Base-by-base conservation (phyloP, 345 rosid genomes). In the Rhizophora apiculata region DNA sequence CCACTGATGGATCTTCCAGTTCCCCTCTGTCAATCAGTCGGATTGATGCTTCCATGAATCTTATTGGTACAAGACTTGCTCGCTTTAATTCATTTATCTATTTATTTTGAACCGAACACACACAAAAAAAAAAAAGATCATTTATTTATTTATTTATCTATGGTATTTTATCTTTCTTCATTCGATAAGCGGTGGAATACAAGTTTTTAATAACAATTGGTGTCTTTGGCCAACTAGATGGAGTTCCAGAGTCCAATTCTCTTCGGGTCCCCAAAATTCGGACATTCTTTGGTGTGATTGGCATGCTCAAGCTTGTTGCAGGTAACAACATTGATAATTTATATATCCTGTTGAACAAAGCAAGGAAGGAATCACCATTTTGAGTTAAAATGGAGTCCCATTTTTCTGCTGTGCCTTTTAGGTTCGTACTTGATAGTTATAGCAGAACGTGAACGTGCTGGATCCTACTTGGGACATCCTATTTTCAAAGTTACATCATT, bases 221-320 rank as follows among this genome's bases (percentile, higher is more conserved):
- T 56, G 9, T 29, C 36, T 8, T 34, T 36, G 52, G 21, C 37
- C 52, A 13, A 59, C 31, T 31, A 92, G 98, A 86, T 77, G 80
- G 74, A 56, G 82, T 90, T 64, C 89, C 96, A 1, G 92, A 87
- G 74, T 82, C 88, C 76, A 76, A 71, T 68, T 78, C 89, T 34
- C 64, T 92, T 78, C 92, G 98, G 20, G 96, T 89, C 20, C 99
- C 99, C 16, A 95, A 87, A 73, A 89, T 92, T 76, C 84, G 65
- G 67, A 72, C 89, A 4, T 81, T 95, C 68, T 95, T 74, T 65
- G 98, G 99, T 26, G 83, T 95, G 11, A 85, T 89, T 63, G 99
- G 99, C 61, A 82, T 95, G 96, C 81, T 95, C 64, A 95, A 89
- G 88, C 97, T 95, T 56, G 80, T 95, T 24, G 96, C 96, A 77